phyloP scores from a whole-genome alignment of 176 grass and related monocot species.

The Oryza brachyantha region DNA sequence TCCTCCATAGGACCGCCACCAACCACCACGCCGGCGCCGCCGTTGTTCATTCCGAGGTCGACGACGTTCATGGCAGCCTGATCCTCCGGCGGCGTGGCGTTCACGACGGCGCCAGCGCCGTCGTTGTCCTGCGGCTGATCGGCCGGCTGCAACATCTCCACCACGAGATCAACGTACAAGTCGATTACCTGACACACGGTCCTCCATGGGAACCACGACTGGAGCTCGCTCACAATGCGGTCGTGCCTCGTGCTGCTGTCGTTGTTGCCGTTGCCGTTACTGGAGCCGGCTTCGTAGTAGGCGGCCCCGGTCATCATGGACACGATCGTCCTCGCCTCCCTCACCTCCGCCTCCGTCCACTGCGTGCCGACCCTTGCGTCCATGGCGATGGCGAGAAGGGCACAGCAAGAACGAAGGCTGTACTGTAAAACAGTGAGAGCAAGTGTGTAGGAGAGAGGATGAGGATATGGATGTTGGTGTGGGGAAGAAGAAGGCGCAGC shows the following conservation, averaged over 20 bases:
- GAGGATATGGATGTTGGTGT: background rate
- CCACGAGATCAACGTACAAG: slow-evolving; percentile 18
- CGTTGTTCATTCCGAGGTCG: background rate
- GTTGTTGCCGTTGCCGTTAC: background rate
- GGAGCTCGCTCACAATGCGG: background rate
- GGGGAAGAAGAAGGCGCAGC: background rate
- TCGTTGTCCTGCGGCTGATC: background rate
- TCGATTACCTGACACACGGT: slow-evolving; percentile 13
- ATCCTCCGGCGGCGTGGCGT: background rate
- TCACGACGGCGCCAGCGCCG: background rate
- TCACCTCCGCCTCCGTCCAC: background rate
- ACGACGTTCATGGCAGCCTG: background rate
- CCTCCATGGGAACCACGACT: slow-evolving; percentile 24
- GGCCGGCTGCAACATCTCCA: background rate
- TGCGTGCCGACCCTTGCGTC: background rate
- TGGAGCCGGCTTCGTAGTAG: too few relatives aligned
- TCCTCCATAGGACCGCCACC: background rate
- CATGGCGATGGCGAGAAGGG: background rate
- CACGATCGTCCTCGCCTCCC: background rate
- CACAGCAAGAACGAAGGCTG: too few relatives aligned
- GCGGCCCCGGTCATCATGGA: background rate
- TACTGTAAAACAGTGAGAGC: background rate
- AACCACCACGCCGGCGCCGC: background rate
- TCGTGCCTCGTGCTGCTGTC: slow-evolving; percentile 3
- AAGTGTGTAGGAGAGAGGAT: background rate